Evolutionary conservation across 148 eudicot genomes (phyloP).

Genomic region (Rhododendron henanense): DNA sequence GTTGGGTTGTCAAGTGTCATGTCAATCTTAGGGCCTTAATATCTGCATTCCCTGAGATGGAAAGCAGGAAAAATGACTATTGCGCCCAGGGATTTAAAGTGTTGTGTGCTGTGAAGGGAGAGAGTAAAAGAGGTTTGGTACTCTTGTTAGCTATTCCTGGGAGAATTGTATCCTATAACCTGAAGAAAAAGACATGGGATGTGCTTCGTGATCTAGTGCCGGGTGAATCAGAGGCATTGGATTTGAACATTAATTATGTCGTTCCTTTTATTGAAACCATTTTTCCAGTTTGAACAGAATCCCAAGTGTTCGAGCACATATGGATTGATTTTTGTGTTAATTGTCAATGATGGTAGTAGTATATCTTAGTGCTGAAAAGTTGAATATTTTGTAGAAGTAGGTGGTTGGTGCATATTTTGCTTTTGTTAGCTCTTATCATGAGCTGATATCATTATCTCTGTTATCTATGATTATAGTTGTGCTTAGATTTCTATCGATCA

Average conservation of each 20-base stretch:
- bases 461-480: too few relatives aligned
- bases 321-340: background rate
- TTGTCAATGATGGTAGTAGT: background rate
- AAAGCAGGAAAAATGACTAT: too few relatives aligned
- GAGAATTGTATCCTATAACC: background rate
- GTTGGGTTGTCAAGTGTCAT: background rate
- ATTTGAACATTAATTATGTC: too few relatives aligned
- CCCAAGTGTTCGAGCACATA: background rate
- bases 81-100: background rate
- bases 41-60: background rate
- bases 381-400: background rate
- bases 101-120: background rate
- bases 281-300: background rate
- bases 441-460: too few relatives aligned
- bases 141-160: background rate
- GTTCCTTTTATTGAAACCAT: background rate
- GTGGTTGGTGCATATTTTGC: too few relatives aligned
- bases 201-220: too few relatives aligned
- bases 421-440: too few relatives aligned
- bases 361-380: background rate
- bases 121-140: background rate
- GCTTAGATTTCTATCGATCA: too few relatives aligned
- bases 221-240: too few relatives aligned
- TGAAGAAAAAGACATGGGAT: background rate
- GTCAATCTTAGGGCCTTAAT: background rate